Evolutionary conservation across 441 rosid species (phyloP).

Genomic region (Eutrema salsugineum): DNA sequence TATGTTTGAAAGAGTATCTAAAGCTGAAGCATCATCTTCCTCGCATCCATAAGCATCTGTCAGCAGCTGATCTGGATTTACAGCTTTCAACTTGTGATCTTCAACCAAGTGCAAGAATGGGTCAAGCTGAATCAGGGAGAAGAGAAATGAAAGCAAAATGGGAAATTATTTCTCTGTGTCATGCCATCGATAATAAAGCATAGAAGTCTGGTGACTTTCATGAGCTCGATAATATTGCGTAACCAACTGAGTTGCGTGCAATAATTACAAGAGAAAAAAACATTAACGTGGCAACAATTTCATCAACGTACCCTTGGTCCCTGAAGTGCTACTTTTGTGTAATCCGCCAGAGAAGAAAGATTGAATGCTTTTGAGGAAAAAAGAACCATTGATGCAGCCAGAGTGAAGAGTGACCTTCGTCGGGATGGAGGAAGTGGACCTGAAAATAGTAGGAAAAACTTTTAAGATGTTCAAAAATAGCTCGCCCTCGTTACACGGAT

Average conservation of each 20-base stretch:
- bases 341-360: slow-evolving; percentile 52
- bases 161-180: neutral
- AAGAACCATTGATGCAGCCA: slow-evolving; percentile 86
- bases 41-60: slow-evolving; percentile 58
- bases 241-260: neutral
- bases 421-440: slow-evolving; percentile 76
- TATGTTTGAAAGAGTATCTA: slow-evolving; percentile 55
- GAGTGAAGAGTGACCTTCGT: slow-evolving; percentile 75
- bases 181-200: neutral
- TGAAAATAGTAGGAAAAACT: slow-evolving; percentile 38
- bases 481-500: neutral
- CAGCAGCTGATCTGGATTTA: slow-evolving; percentile 35
- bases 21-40: slow-evolving; percentile 72
- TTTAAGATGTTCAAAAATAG: neutral
- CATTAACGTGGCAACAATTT: slow-evolving; percentile 3
- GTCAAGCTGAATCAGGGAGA: slow-evolving; percentile 60
- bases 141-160: slow-evolving; percentile 11
- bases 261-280: neutral
- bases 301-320: slow-evolving; percentile 55
- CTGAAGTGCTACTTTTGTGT: slow-evolving; percentile 49
- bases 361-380: slow-evolving; percentile 78
- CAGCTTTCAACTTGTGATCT: slow-evolving; percentile 71
- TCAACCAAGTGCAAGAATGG: slow-evolving; percentile 79
- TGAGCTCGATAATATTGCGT: neutral
- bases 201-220: neutral